Evolutionary conservation across 2,329 filamentous ascomycete species (phyloP).

Genomic region (Apiospora koreana): DNA sequence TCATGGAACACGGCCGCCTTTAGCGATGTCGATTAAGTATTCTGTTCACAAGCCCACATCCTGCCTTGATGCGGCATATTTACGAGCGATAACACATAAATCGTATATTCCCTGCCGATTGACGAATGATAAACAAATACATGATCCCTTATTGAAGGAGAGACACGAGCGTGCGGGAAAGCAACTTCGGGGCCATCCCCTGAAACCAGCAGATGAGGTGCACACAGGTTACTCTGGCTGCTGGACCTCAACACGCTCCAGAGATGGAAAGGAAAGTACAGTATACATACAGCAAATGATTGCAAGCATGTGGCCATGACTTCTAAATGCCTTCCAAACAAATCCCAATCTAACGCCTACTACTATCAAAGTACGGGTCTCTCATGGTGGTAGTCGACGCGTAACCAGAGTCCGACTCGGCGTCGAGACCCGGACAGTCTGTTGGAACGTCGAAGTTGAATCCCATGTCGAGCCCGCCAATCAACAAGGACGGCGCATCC

Average conservation of each 20-base stretch:
- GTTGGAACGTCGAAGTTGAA: constrained; percentile 18
- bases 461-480: constrained; percentile 9
- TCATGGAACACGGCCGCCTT: not conserved
- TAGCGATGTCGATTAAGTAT: not conserved
- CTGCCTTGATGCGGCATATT: not conserved
- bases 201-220: too few species aligned
- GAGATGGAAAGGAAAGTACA: not conserved
- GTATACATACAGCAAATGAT: not conserved
- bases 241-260: not conserved
- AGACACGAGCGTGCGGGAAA: not conserved
- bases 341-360: not conserved
- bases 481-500: not conserved
- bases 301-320: not conserved
- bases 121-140: not conserved
- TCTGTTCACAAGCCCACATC: not conserved
- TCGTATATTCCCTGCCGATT: not conserved
- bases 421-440: constrained; percentile 21
- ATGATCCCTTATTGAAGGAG: not conserved
- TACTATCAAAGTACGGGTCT: constrained; percentile 2
- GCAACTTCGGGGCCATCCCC: not conserved
- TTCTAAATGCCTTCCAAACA: not conserved
- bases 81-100: not conserved
- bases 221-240: too few species aligned
- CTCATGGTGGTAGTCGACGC: constrained; percentile 25
- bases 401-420: constrained; percentile 31